Evolutionary conservation across 1,284 basidiomycete species (phyloP), one percentile per base, ranked within the genome.

Genomic region (Ganoderma sinense): DNA sequence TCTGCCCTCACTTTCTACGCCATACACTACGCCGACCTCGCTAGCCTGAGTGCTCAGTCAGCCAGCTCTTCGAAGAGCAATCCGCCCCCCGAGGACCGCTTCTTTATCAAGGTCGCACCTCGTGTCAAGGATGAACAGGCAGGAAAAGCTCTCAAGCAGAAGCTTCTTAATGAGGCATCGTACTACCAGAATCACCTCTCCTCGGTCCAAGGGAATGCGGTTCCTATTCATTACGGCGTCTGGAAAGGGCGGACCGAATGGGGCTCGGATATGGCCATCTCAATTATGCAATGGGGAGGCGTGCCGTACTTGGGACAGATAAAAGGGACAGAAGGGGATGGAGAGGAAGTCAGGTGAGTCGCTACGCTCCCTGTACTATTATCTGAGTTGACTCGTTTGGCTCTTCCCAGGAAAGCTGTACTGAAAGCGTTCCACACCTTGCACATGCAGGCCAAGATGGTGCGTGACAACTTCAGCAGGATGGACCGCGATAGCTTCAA

Each of bases 81-180:
- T 36, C 33, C 33, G 8, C 8, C 33, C 8, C 33, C 33, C 8
- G 33, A 36, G 51, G 51, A 23, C 2, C 6, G 51, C n/a, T 53
- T 53, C 51, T 26, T 53, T 53, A n/a, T 53, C 51, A 53, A 53
- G 23, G 51, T 53, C 14, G 51, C 16, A 10, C 23, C 51, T 8
- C 26, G 26, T 14, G 51, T 26, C 23, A 8, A 26, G 14, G 51
- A 53, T n/a, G 16, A 3, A 7, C 26, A 2, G 51, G 41, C 41
- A 20, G 51, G 51, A n/a, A 8, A 11, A 11, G 51, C 7, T 8
- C n/a, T 53, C n/a, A 53, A 26, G 23, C 1, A 13, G 13, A 53
- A 53, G 51, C 29, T 55, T 23, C 13, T n/a, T 26, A 13, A 26
- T 67, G 75, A 64, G 64, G 16, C 29, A 59, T 53, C 6, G n/a